Percentiles rank a stretch among this genome's conserved stretches.
phyloP scores from a whole-genome alignment of 2,329 filamentous ascomycete species.

The Aspergillus neoniger region DNA sequence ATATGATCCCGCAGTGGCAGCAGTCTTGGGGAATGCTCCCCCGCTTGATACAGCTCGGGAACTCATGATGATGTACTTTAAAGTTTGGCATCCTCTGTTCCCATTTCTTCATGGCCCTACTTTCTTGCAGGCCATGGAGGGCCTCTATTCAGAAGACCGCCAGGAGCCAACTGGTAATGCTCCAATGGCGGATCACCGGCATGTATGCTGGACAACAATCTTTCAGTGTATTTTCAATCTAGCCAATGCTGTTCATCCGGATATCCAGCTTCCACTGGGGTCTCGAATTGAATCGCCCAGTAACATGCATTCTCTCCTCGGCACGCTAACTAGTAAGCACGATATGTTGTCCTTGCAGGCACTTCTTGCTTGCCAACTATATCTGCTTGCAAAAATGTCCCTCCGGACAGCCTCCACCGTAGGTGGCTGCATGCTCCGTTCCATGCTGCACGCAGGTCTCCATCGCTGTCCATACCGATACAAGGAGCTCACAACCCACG shows the following conservation, averaged over 20 bases:
- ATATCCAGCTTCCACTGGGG: slow-evolving; percentile 35
- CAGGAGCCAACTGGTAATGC: background rate
- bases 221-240: slow-evolving; percentile 57
- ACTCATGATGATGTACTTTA: slow-evolving; percentile 54
- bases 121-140: slow-evolving; percentile 50
- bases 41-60: slow-evolving; percentile 39
- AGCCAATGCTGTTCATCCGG: slow-evolving; percentile 39
- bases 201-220: slow-evolving; percentile 39
- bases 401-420: slow-evolving; percentile 53
- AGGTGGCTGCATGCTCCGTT: slow-evolving; percentile 50
- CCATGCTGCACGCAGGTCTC: slow-evolving; percentile 53
- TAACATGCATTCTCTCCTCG: slow-evolving; percentile 42
- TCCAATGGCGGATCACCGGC: slow-evolving; percentile 21
- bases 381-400: slow-evolving; percentile 52
- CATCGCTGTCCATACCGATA: slow-evolving; percentile 57
- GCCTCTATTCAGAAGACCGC: slow-evolving; percentile 38
- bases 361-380: slow-evolving; percentile 52
- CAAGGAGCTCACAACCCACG: slow-evolving; percentile 45
- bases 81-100: slow-evolving; percentile 55
- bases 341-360: slow-evolving; percentile 53
- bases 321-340: slow-evolving; percentile 42
- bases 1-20: slow-evolving; percentile 31
- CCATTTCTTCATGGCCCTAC: slow-evolving; percentile 55
- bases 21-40: slow-evolving; percentile 31
- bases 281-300: slow-evolving; percentile 43